phyloP scores from a whole-genome alignment of 805 yeast species.

The Candida tibetensis region DNA sequence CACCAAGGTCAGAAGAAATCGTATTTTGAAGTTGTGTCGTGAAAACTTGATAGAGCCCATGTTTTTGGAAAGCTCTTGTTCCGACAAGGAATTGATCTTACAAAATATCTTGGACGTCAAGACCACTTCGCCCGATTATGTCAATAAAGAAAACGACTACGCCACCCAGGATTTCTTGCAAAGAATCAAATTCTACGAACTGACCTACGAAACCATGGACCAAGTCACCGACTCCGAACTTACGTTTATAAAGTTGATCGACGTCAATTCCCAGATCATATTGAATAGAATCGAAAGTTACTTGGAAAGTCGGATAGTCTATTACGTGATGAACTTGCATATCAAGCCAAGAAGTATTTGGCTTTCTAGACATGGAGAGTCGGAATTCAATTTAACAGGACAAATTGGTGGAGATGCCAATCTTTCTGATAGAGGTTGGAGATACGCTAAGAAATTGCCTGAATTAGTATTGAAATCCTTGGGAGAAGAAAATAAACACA shows the following conservation, averaged over 20 bases:
- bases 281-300: constrained; percentile 86
- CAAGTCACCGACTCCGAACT: constrained; percentile 53
- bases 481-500: constrained; percentile 51
- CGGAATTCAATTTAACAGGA: constrained; percentile 86
- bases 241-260: constrained; percentile 84
- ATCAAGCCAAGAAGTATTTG: constrained; percentile 89
- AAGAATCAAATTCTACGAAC: constrained; percentile 72
- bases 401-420: constrained; percentile 95
- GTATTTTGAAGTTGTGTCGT: constrained; percentile 59
- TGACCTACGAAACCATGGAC: constrained; percentile 74
- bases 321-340: constrained; percentile 93
- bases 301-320: constrained; percentile 87
- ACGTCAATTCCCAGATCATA: constrained; percentile 84
- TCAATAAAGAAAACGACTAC: constrained; percentile 60
- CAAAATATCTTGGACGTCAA: constrained; percentile 85
- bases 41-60: constrained; percentile 77
- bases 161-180: constrained; percentile 71
- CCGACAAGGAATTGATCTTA: constrained; percentile 72
- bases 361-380: constrained; percentile 95
- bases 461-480: constrained; percentile 65
- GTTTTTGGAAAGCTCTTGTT: constrained; percentile 90
- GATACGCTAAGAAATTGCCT: constrained; percentile 81
- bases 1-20: constrained; percentile 65
- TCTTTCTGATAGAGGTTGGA: constrained; percentile 76
- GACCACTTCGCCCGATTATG: constrained; percentile 81